phyloP scores from a whole-genome alignment of 1,284 basidiomycete species.

The Porogramme epimiltina region DNA sequence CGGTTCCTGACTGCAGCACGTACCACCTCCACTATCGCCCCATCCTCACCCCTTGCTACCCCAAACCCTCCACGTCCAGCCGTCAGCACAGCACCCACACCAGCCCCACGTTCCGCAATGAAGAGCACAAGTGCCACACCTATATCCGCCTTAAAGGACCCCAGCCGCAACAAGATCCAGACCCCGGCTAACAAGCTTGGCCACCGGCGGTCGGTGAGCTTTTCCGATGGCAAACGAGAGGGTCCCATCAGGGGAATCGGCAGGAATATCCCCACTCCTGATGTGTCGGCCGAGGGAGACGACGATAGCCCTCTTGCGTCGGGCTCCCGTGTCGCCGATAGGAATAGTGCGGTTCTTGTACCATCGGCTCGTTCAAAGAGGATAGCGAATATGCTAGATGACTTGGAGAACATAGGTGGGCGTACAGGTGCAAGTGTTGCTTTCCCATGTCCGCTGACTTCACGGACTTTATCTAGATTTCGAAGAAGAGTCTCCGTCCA shows the following conservation, averaged over 20 bases:
- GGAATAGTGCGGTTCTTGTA: conserved; percentile 34
- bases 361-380: conserved; percentile 76
- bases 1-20: conserved; percentile 8
- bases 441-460: not conserved
- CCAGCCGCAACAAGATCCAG: conserved; percentile 43
- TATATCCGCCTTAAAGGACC: conserved; percentile 54
- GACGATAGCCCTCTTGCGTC: conserved; percentile 23
- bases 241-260: conserved; percentile 78
- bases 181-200: conserved; percentile 51
- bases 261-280: conserved; percentile 34
- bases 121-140: conserved; percentile 57
- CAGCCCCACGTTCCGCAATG: conserved; percentile 54
- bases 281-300: conserved; percentile 40
- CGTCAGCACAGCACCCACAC: conserved; percentile 31
- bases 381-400: conserved; percentile 77
- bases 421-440: not conserved
- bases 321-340: conserved; percentile 7
- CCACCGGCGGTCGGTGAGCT: conserved; percentile 85
- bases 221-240: conserved; percentile 87
- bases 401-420: conserved; percentile 68
- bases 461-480: conserved; percentile 33
- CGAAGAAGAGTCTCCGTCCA: conserved; percentile 66
- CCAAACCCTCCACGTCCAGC: conserved; percentile 21
- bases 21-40: not conserved
- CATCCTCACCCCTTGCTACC: conserved; percentile 19